phyloP scores from a whole-genome alignment of 192 early-diverging fungal species.

The Entrophospora sp. region DNA sequence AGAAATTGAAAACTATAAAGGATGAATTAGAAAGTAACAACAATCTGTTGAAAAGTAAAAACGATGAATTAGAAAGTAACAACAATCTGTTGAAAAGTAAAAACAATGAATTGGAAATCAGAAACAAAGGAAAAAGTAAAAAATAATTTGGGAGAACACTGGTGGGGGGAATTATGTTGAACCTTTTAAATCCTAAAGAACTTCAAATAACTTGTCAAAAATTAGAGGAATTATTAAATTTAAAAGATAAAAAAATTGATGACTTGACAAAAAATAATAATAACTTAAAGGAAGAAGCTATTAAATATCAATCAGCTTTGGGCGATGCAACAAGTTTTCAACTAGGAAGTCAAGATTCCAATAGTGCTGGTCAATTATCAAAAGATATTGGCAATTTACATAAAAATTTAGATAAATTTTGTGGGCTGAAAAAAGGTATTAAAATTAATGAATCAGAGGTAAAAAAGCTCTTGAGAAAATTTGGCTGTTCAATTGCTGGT shows the following conservation, averaged over 20 bases:
- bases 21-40: no score
- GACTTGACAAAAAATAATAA: neutral
- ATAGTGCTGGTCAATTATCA: neutral
- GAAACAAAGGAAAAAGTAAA: no score
- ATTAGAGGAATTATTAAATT: no score
- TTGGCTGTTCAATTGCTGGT: neutral
- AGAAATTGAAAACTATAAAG: no score
- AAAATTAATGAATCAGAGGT: neutral
- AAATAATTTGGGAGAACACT: no score
- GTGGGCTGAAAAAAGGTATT: neutral
- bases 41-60: no score
- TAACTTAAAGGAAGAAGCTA: neutral
- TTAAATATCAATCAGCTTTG: constrained; percentile 3
- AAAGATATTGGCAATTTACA: neutral
- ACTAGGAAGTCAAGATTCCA: neutral
- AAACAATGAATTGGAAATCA: no score
- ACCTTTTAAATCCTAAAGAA: no score
- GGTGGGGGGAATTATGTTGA: no score
- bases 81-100: no score
- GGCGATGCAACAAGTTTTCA: constrained; percentile 5
- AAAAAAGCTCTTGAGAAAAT: neutral
- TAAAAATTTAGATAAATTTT: neutral
- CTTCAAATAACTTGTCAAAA: no score
- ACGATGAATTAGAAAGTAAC: no score
- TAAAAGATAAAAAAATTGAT: neutral